These are phyloP conservation scores for Blastocystis sp. DNA, from an alignment of 352 stramenopile species.

Conservation along the genomic window DNA sequence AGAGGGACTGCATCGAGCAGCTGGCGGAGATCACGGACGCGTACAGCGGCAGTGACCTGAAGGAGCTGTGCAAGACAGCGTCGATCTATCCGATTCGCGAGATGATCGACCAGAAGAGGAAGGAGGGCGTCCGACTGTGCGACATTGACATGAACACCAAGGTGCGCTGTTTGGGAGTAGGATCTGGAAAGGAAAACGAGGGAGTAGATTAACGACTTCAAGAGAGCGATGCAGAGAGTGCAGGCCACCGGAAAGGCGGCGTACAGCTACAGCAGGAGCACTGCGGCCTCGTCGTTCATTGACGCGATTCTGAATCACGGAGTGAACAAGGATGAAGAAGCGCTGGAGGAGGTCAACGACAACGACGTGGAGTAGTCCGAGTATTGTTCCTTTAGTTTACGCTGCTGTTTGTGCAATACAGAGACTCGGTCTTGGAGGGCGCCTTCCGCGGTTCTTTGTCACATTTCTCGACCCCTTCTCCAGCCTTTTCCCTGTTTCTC, in stretches of 20 bases:
- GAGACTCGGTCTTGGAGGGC: background rate
- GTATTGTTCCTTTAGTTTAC: background rate
- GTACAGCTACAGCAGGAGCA: conserved; percentile 53
- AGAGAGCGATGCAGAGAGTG: conserved; percentile 52
- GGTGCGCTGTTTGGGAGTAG: conserved; percentile 38
- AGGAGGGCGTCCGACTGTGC: conserved; percentile 24
- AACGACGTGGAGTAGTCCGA: background rate
- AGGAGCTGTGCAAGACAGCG: conserved; percentile 57
- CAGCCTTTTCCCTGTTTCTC: conserved; percentile 44
- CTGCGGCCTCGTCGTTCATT: conserved; percentile 34
- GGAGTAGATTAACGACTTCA: conserved; percentile 46
- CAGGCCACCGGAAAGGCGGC: conserved; percentile 58
- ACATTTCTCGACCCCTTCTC: background rate
- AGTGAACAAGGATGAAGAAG: conserved; percentile 19
- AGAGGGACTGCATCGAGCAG: conserved; percentile 77
- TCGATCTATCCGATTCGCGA: conserved; percentile 60
- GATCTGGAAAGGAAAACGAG: background rate
- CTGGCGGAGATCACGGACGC: conserved; percentile 79
- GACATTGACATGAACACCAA: conserved; percentile 51
- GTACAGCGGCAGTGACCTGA: conserved; percentile 83
- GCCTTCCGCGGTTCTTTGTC: background rate
- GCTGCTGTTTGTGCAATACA: background rate
- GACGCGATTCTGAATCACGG: conserved; percentile 57
- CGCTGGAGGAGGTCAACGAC: conserved; percentile 18
- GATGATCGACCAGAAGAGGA: conserved; percentile 59